Evolutionary conservation across 768 basidiomycete species (phyloP), one percentile per base, ranked within the genome.

Genomic region (Mycena polygramma): DNA sequence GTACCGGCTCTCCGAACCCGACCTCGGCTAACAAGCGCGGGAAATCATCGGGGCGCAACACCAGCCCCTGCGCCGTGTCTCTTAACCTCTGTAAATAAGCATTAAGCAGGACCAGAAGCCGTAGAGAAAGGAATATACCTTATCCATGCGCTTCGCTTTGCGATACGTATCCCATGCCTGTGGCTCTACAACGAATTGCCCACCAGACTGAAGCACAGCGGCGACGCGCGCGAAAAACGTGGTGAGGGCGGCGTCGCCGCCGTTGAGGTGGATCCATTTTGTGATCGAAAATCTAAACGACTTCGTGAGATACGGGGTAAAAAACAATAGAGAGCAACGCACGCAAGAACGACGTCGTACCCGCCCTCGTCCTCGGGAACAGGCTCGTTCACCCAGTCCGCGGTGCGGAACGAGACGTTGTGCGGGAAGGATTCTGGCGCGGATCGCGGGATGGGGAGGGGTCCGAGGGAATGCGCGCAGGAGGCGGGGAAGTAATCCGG

Each of bases 191-290:
- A 97, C 76, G 63, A 97, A 92, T 1, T 79, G 83, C 5, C 94
- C 94, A 0, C 89, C 91, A 0, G 86, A 80, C n/a, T 79, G 82
- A 19, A 98, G 83, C 4, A 87, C 85, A 35, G 78, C 75, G 71
- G 89, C 81, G 0, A 91, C 88, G 49, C 90, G 88, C 3, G 77
- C 80, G 75, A 97, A 97, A 79, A 96, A 94, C 0, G 72, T 67
- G 43, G 78, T 73, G n/a, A 97, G 74, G 0, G 90, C 95, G 0
- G 87, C 87, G 75, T 98, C 96, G 13, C 93, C 92, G 14, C 84
- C 83, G 72, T 96, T 91, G 13, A 97, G 83, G 79, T 97, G 96
- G 37, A 97, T 94, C 96, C 96, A 97, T 80, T 96, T 97, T 0
- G 95, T 89, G 52, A 97, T 81, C 0, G 95, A 97, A 73, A 97